A percentile compares a stretch with the other conserved stretches of the same genome.
Evolutionary conservation across 331 rosid genomes (phyloP).

Genomic region (Malus hybrid): DNA sequence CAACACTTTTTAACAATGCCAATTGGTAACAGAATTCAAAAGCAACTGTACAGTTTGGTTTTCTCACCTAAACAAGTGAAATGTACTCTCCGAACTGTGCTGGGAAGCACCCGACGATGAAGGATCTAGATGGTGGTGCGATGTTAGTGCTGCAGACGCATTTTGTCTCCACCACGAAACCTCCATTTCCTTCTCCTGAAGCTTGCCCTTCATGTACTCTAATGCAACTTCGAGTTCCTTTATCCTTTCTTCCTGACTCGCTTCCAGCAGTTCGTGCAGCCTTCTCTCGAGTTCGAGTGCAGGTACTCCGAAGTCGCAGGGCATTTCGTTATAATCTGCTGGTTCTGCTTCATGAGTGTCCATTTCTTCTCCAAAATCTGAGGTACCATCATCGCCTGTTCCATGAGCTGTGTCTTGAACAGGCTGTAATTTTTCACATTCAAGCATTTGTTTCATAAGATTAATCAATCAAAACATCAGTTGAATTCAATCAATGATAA

Average conservation of each 20-base stretch:
- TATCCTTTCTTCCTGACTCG: slow-evolving; percentile 63
- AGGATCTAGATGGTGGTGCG: slow-evolving; percentile 45
- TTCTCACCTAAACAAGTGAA: slow-evolving; percentile 26
- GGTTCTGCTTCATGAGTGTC: slow-evolving; percentile 33
- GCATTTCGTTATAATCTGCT: slow-evolving; percentile 22
- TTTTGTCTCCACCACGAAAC: slow-evolving; percentile 78
- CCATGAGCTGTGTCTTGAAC: slow-evolving; percentile 11
- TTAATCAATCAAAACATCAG: background rate
- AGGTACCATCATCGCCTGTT: background rate
- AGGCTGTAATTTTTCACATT: slow-evolving; percentile 33
- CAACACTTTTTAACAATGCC: background rate
- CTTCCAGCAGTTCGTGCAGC: slow-evolving; percentile 70
- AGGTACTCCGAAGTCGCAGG: slow-evolving; percentile 49
- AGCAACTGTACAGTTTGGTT: slow-evolving; percentile 16
- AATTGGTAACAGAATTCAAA: background rate
- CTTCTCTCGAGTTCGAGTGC: slow-evolving; percentile 72
- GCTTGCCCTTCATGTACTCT: slow-evolving; percentile 48
- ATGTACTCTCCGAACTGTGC: slow-evolving; percentile 25
- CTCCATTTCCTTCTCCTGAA: slow-evolving; percentile 59
- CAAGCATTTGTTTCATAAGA: background rate
- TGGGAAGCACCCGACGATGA: slow-evolving; percentile 39
- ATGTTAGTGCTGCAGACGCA: slow-evolving; percentile 24
- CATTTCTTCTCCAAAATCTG: slow-evolving; percentile 40
- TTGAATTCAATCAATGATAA: background rate
- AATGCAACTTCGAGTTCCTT: slow-evolving; percentile 64